Conservation (phyloP, 805 yeast genomes). For the Metschnikowia bowlesiae region DNA sequence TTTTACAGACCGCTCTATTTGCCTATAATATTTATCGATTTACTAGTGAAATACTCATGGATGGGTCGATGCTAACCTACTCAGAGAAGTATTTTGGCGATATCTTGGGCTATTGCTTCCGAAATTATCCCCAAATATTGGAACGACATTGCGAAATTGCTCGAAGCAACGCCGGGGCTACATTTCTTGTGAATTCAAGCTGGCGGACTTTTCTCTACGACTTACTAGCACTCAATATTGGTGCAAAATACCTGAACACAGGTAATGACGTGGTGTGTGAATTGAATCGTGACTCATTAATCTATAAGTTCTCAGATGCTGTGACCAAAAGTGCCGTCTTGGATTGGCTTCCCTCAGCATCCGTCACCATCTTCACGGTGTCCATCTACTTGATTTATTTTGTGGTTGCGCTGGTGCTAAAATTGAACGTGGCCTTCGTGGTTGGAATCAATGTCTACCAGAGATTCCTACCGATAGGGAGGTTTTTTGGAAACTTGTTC, state of each 20-base stretch:
- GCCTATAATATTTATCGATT: slow-evolving; percentile 10
- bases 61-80: slow-evolving; percentile 27
- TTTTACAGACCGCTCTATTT: slow-evolving; percentile 7
- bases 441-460: not conserved
- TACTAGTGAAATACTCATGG: slow-evolving; percentile 18
- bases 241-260: not conserved
- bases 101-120: slow-evolving; percentile 24
- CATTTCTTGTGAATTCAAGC: not conserved
- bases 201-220: slow-evolving; percentile 18
- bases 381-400: slow-evolving; percentile 13
- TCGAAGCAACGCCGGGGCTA: not conserved
- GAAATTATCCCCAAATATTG: slow-evolving; percentile 16
- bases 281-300: slow-evolving; percentile 7
- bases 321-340: slow-evolving; percentile 5
- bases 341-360: slow-evolving; percentile 6
- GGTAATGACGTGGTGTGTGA: slow-evolving; percentile 3
- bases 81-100: slow-evolving; percentile 27
- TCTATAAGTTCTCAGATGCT: slow-evolving; percentile 14
- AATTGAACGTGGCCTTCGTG: slow-evolving; percentile 10
- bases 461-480: not conserved
- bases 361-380: slow-evolving; percentile 10
- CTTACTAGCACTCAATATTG: slow-evolving; percentile 5
- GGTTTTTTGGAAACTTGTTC: not conserved
- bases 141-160: slow-evolving; percentile 7
- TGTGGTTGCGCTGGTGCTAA: slow-evolving; percentile 12